A percentile compares a stretch with the other conserved stretches of the same genome.
Conservation (phyloP, 2,329 filamentous ascomycete species). For the Ophiosphaerella herpotricha region DNA sequence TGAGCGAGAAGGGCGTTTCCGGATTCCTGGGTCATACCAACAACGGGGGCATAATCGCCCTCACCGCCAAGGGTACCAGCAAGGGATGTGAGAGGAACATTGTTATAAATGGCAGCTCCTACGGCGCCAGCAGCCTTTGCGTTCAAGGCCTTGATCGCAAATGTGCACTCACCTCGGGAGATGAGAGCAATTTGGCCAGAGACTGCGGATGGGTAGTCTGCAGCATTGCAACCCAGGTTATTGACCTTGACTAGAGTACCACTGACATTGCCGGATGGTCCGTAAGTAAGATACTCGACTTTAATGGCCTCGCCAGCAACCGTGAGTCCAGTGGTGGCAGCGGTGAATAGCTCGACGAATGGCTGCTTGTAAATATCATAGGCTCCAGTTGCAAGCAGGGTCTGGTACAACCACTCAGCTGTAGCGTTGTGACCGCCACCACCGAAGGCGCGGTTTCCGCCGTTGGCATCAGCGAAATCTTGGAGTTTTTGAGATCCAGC, state of each 20-base stretch:
- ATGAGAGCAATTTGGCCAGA: slow-evolving; percentile 70
- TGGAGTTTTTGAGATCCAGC: slow-evolving; percentile 41
- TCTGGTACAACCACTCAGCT: slow-evolving; percentile 39
- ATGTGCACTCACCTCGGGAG: slow-evolving; percentile 68
- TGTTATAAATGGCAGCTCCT: slow-evolving; percentile 74
- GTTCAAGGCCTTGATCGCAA: slow-evolving; percentile 68
- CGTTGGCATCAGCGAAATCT: slow-evolving; percentile 37
- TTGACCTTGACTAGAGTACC: slow-evolving; percentile 64
- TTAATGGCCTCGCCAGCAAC: slow-evolving; percentile 28
- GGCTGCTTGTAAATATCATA: slow-evolving; percentile 43
- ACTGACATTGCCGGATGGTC: slow-evolving; percentile 65
- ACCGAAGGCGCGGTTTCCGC: slow-evolving; percentile 44
- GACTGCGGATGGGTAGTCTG: slow-evolving; percentile 63
- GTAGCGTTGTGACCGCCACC: slow-evolving; percentile 42
- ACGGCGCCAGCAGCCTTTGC: slow-evolving; percentile 71
- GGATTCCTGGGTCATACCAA: slow-evolving; percentile 66
- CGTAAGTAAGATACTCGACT: slow-evolving; percentile 53
- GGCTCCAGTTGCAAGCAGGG: slow-evolving; percentile 34
- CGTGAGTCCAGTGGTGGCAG: slow-evolving; percentile 31
- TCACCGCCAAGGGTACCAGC: slow-evolving; percentile 68
- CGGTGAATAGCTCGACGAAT: slow-evolving; percentile 42
- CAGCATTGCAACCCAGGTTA: slow-evolving; percentile 65
- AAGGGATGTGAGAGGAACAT: slow-evolving; percentile 60
- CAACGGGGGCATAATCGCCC: slow-evolving; percentile 65
- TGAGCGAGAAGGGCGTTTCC: slow-evolving; percentile 61